Percentiles rank a stretch among this genome's conserved stretches.
Conservation (phyloP, 1,139 yeast species). For the Entelexis sorbosivorans region DNA sequence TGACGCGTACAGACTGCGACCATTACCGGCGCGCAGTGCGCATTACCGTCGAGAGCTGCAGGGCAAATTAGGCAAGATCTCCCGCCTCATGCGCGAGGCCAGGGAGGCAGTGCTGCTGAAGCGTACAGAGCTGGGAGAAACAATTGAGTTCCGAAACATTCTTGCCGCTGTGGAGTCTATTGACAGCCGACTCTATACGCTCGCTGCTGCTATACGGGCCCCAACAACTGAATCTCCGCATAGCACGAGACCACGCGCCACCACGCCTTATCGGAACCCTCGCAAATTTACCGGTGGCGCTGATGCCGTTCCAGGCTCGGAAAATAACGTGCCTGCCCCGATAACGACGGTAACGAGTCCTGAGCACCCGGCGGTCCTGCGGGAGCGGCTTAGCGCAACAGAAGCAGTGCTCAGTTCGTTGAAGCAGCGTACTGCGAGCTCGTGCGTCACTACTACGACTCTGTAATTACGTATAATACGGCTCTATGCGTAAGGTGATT, state of each 20-base stretch:
- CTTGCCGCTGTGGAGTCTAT: conserved; percentile 13
- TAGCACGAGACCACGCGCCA: too few species aligned
- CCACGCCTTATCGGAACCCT: too few species aligned
- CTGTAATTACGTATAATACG: not conserved
- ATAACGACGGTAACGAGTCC: not conserved
- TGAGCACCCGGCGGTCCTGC: not conserved
- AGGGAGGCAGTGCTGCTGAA: conserved; percentile 3
- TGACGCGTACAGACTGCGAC: conserved; percentile 11
- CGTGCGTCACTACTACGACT: not conserved
- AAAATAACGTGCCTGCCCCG: not conserved
- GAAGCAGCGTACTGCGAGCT: not conserved
- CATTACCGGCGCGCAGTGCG: conserved; percentile 9
- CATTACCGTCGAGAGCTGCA: not conserved
- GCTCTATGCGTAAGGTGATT: too few species aligned
- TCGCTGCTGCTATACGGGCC: too few species aligned
- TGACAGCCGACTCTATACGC: conserved; percentile 9
- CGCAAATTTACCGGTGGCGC: not conserved
- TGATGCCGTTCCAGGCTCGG: not conserved
- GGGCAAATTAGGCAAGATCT: not conserved
- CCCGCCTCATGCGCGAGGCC: not conserved
- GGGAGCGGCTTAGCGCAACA: not conserved
- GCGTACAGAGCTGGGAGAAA: not conserved
- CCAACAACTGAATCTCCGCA: too few species aligned
- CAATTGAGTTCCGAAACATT: conserved; percentile 3
- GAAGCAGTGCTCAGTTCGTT: not conserved